Evolutionary conservation across 2,329 filamentous ascomycete species (phyloP).

Genomic region (Orbilia brochopaga): DNA sequence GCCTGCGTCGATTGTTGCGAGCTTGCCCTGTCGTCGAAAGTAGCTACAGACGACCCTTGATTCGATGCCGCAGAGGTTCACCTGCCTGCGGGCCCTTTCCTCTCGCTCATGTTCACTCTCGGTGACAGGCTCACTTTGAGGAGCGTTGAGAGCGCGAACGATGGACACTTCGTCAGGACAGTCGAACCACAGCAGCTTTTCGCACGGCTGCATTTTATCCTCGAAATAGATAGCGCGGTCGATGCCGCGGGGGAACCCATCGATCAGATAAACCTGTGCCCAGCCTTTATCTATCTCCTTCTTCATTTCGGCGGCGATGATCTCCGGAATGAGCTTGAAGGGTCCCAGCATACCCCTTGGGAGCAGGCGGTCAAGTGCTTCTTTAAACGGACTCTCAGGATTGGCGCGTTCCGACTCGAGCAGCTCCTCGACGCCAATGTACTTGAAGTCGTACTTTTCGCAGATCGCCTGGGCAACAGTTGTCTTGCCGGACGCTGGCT

Average conservation of each 20-base stretch:
- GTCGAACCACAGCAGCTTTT: conserved; percentile 17
- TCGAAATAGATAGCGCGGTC: conserved; percentile 31
- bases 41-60: conserved; percentile 14
- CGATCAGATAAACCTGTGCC: conserved; percentile 32
- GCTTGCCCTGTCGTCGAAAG: conserved; percentile 25
- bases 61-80: conserved; percentile 16
- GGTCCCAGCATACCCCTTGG: conserved; percentile 30
- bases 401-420: conserved; percentile 19
- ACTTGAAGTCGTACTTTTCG: conserved; percentile 21
- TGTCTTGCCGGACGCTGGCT: conserved; percentile 31
- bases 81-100: not conserved
- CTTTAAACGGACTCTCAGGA: conserved; percentile 18
- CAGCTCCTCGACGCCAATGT: conserved; percentile 29
- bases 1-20: conserved; percentile 30
- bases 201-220: conserved; percentile 26
- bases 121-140: not conserved
- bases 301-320: conserved; percentile 29
- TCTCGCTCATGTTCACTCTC: not conserved
- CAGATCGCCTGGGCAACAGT: conserved; percentile 24
- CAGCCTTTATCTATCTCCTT: conserved; percentile 33
- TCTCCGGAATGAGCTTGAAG: conserved; percentile 37
- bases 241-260: conserved; percentile 28
- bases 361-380: conserved; percentile 22
- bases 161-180: conserved; percentile 17
- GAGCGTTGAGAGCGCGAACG: conserved; percentile 4